These are phyloP conservation scores for Rubroboletus pulcherrimus DNA, from an alignment of 768 basidiomycete species.

Conservation along the genomic window DNA sequence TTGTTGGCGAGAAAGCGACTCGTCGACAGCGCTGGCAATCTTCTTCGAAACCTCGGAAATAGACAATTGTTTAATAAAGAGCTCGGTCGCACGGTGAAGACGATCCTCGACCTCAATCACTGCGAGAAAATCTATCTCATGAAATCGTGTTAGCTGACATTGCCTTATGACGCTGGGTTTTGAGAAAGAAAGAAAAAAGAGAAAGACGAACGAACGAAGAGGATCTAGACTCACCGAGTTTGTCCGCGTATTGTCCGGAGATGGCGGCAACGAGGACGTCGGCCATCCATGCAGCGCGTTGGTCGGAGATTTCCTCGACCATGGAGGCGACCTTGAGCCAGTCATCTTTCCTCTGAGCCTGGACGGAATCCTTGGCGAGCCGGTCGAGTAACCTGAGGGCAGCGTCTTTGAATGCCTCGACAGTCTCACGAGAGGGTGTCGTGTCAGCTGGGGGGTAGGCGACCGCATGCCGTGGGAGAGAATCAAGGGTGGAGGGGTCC, in stretches of 20 bases:
- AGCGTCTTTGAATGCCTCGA: constrained; percentile 66
- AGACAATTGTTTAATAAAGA: constrained; percentile 71
- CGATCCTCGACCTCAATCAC: constrained; percentile 59
- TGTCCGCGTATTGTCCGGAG: constrained; percentile 65
- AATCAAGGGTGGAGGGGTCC: constrained; percentile 27
- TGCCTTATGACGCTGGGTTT: not conserved
- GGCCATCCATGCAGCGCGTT: constrained; percentile 68
- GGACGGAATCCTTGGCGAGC: constrained; percentile 42
- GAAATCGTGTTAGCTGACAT: not conserved
- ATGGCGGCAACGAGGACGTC: constrained; percentile 62
- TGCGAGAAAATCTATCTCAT: constrained; percentile 51
- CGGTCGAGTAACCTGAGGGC: constrained; percentile 66
- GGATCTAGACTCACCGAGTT: constrained; percentile 50
- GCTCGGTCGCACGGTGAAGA: constrained; percentile 60
- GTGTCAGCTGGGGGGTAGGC: constrained; percentile 41
- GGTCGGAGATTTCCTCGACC: constrained; percentile 67
- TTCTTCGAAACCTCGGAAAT: constrained; percentile 80
- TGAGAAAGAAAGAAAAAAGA: not conserved
- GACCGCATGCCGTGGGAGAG: constrained; percentile 41
- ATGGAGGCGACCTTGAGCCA: constrained; percentile 67
- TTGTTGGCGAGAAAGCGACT: constrained; percentile 83
- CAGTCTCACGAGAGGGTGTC: constrained; percentile 48
- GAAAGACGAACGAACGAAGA: not conserved
- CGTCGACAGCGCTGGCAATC: constrained; percentile 76
- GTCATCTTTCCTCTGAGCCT: constrained; percentile 55